Evolutionary conservation across 2,329 filamentous ascomycete species (phyloP), one percentile per base, ranked within the genome.

Genomic region (Colletotrichum ledebouriae): DNA sequence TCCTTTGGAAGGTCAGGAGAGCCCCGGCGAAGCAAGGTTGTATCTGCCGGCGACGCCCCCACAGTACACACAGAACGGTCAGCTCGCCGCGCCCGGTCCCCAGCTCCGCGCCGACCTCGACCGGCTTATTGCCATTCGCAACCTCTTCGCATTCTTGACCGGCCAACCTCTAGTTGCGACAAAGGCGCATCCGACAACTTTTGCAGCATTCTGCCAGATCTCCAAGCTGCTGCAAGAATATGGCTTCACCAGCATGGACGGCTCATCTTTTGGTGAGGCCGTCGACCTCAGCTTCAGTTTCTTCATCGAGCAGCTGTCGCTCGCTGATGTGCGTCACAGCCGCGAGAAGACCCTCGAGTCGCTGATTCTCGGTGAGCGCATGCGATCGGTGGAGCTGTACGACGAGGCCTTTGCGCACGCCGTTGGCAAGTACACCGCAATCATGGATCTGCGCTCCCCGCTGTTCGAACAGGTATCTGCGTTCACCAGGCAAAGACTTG

Each of bases 331-430:
- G 53, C 86, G 94, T 62, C 83, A 87, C 68, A 97, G 93, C 76
- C 87, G 91, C 29, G 94, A 97, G 76, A 97, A 96, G 84, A 97
- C 93, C 0, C 85, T 98, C 25, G 94, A 98, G 79, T 92, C 91
- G 0, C 86, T 98, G 53, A 86, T 98, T n/a, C 83, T 99, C 11
- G 94, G 93, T 63, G 95, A 99, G 80, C 88, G 88, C 42, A 92
- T 98, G 89, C 90, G 90, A 66, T 97, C 88, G 55, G 88, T 91
- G 74, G 86, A 90, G 7, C 85, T 99, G 2, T 98, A 97, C 80
- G 93, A 93, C 67, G 94, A 98, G 78, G 94, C 93, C 0, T 98
- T 98, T 75, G 90, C 94, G 5, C 96, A 98, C 78, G 94, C 91
- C 0, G 94, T 93, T 10, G 96, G 95, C 57, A 97, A 96, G 78